Conservation (phyloP, 1,139 yeast genomes). For the Blastobotrys arbuscula region DNA sequence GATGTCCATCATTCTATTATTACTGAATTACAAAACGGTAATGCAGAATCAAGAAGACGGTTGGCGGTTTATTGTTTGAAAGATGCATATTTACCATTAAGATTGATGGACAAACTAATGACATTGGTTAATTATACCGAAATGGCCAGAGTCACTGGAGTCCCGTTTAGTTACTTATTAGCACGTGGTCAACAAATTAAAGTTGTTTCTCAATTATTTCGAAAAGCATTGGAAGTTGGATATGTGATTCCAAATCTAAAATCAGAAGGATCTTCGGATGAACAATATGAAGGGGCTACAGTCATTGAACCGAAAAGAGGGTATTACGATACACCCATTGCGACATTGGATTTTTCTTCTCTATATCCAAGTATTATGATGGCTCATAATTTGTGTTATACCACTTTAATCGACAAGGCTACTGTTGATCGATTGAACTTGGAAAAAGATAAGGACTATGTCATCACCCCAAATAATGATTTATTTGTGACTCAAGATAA, state of each 20-base stretch:
- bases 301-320: constrained; percentile 97
- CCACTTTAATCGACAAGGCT: constrained; percentile 68
- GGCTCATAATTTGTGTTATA: constrained; percentile 97
- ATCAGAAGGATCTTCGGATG: constrained; percentile 71
- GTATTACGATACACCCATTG: constrained; percentile 93
- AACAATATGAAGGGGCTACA: constrained; percentile 98
- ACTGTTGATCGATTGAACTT: constrained; percentile 63
- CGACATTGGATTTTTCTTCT: constrained; percentile 95
- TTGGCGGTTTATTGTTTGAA: constrained; percentile 95
- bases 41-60: constrained; percentile 84
- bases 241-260: constrained; percentile 87
- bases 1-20: constrained; percentile 97
- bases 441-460: constrained; percentile 70
- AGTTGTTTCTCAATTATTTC: constrained; percentile 88
- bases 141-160: constrained; percentile 99
- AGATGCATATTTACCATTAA: constrained; percentile 87
- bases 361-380: constrained; percentile 98
- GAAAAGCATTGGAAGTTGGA: constrained; percentile 82
- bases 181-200: constrained; percentile 97
- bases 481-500: constrained; percentile 69
- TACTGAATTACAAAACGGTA: constrained; percentile 91
- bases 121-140: constrained; percentile 95
- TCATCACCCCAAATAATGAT: constrained; percentile 87
- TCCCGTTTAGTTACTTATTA: constrained; percentile 84
- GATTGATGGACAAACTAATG: constrained; percentile 89